Evolutionary conservation across 2,329 filamentous ascomycete genomes (phyloP).

Genomic region (Drechslerella coelobrocha): DNA sequence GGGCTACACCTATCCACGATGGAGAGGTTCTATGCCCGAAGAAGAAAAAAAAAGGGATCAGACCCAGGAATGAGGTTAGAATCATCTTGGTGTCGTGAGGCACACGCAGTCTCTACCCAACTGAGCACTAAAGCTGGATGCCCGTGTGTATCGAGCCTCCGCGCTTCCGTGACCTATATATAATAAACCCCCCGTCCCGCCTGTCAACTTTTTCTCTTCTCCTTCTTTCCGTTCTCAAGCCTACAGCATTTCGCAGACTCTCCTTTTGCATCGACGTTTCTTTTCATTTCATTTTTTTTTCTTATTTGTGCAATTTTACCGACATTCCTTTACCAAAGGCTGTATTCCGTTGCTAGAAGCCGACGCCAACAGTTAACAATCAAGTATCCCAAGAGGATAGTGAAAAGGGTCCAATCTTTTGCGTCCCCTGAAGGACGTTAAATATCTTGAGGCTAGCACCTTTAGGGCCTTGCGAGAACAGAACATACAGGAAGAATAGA

Average conservation of each 20-base stretch:
- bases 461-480: slow-evolving; percentile 24
- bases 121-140: background rate
- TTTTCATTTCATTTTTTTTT: background rate
- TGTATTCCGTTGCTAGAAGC: slow-evolving; percentile 25
- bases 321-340: slow-evolving; percentile 38
- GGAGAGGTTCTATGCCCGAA: too few relatives aligned
- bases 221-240: slow-evolving; percentile 12
- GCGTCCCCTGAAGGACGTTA: slow-evolving; percentile 3
- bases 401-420: slow-evolving; percentile 34
- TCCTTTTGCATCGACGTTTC: slow-evolving; percentile 44
- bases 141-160: background rate
- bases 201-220: slow-evolving; percentile 1
- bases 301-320: slow-evolving; percentile 9
- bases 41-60: too few relatives aligned
- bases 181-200: slow-evolving; percentile 1
- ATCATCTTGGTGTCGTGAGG: background rate
- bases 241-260: slow-evolving; percentile 23
- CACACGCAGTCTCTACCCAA: background rate
- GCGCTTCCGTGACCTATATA: slow-evolving; percentile 2
- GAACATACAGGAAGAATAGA: slow-evolving; percentile 14
- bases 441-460: slow-evolving; percentile 45
- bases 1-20: background rate
- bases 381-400: slow-evolving; percentile 47
- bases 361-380: background rate
- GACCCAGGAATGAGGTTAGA: background rate